A percentile compares a stretch with the other conserved stretches of the same genome.
Evolutionary conservation across 345 rosid species (phyloP).

Genomic region (Carallia pectinifolia): DNA sequence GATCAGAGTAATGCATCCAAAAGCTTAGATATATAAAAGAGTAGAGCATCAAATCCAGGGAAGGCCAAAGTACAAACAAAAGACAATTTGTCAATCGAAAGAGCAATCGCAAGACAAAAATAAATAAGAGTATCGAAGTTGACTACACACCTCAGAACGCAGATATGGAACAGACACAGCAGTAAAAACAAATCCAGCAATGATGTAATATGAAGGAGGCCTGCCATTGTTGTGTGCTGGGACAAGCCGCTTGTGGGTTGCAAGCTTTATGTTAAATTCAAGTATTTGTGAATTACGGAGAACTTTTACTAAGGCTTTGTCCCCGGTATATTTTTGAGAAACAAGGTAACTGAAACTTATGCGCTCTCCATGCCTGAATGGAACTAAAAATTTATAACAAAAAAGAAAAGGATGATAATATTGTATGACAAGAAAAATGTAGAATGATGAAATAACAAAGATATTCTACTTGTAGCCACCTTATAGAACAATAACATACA

Average conservation of each 20-base stretch:
- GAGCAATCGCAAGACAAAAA: not conserved
- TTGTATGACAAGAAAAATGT: not conserved
- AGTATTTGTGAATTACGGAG: constrained; percentile 62
- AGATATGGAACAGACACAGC: constrained; percentile 88
- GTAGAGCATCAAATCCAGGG: no score
- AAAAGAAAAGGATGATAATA: constrained; percentile 7
- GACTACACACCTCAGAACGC: constrained; percentile 71
- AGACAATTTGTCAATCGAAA: not conserved
- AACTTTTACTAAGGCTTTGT: constrained; percentile 72
- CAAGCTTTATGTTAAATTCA: constrained; percentile 75
- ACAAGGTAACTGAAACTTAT: constrained; percentile 92
- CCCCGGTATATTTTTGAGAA: constrained; percentile 92
- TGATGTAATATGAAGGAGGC: constrained; percentile 85
- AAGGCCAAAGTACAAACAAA: not conserved
- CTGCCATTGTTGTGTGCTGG: constrained; percentile 77
- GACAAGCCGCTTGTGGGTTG: constrained; percentile 77
- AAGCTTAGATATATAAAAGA: no score
- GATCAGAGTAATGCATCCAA: not conserved
- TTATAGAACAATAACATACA: no score
- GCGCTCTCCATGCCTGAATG: constrained; percentile 93
- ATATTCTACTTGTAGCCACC: not conserved
- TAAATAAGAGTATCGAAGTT: not conserved
- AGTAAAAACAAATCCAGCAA: constrained; percentile 88
- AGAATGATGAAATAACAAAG: not conserved
- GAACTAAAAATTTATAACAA: constrained; percentile 48